phyloP scores from a whole-genome alignment of 495 filamentous ascomycete genomes.

The Aspergillus cavernicola region DNA sequence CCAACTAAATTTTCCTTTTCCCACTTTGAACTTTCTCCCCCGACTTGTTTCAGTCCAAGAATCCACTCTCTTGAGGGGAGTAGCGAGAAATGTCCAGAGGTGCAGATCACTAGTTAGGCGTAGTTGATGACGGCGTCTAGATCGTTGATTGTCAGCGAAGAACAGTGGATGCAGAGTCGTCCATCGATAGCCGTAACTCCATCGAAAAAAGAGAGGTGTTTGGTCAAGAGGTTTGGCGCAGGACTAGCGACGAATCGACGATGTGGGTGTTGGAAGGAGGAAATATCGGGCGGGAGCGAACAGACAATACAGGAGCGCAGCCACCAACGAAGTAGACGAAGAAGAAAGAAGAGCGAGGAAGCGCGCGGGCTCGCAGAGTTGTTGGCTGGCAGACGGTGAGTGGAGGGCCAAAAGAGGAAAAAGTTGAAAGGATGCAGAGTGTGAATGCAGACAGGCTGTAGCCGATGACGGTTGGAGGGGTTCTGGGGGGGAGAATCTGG shows the following conservation, averaged over 20 bases:
- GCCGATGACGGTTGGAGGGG: slow-evolving; percentile 11
- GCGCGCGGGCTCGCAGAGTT: slow-evolving; percentile 16
- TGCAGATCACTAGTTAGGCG: slow-evolving; percentile 20
- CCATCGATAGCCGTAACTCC: slow-evolving; percentile 25
- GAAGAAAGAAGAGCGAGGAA: slow-evolving; percentile 15
- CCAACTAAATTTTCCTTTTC: slow-evolving; percentile 5
- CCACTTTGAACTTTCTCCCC: slow-evolving; percentile 9
- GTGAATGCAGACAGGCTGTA: slow-evolving; percentile 9
- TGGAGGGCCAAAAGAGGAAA: slow-evolving; percentile 18
- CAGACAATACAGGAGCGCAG: slow-evolving; percentile 12
- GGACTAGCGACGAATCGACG: slow-evolving; percentile 16
- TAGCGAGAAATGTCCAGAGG: slow-evolving; percentile 7
- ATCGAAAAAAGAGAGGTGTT: slow-evolving; percentile 22
- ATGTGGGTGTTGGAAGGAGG: slow-evolving; percentile 9
- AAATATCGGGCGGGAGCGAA: slow-evolving; percentile 8
- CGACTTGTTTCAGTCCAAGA: slow-evolving; percentile 9
- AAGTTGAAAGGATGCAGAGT: slow-evolving; percentile 19
- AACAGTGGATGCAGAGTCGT: slow-evolving; percentile 20
- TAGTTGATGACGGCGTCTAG: slow-evolving; percentile 22
- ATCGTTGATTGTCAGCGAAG: slow-evolving; percentile 29
- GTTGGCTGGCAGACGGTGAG: slow-evolving; percentile 24
- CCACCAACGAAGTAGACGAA: slow-evolving; percentile 9
- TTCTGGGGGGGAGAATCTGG: slow-evolving; percentile 7
- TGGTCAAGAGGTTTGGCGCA: slow-evolving; percentile 14
- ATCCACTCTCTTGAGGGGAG: slow-evolving; percentile 13